Base-by-base conservation (phyloP, 2,329 filamentous ascomycete genomes). In the Verticillium nonalfalfae region DNA sequence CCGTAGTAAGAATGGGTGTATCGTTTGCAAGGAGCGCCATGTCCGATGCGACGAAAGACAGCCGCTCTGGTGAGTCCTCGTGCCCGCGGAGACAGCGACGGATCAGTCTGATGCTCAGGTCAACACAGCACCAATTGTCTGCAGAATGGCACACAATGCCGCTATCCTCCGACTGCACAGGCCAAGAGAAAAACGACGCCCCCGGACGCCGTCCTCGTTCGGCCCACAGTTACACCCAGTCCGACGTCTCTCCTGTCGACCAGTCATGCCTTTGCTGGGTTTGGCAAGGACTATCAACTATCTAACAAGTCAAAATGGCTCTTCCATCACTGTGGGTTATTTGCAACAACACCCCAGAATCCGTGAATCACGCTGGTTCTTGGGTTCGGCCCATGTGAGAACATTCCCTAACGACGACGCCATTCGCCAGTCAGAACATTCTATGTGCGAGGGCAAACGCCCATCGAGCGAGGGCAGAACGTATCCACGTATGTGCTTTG, bases 21-120 rank as follows among this genome's bases (percentile, higher is more conserved):
- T 70, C 60, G 68, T 65, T 31, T 75, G 73, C 69, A 78, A 77
- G 67, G 68, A 68, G 60, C 75, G 78, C 64, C 78, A 79, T 65
- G 78, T 80, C 58, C 75, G 78, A 59, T 80, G 78, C 68, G 77
- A 80, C 62, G 78, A 80, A 65, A 72, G 72, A 63, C 77, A 72
- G 64, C 78, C 78, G 50, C 70, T 79, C 52, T 80, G 77, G 77
- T 79, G 75, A 67, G 76, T 73, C 59, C 61, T 60, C 11, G 14
- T 56, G 26, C 45, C 21, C 31, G 39, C 4, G 26, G 18, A 10
- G 7, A 18, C 18, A 7, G 14, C 33, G 31, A 9, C 35, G n/a
- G 10, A 38, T 33, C 4, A 36, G 59, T n/a, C 59, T 60, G 36
- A 54, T 45, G 38, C 7, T 9, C 13, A 55, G 34, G 10, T 56